Evolutionary conservation across 108 stramenopile species (phyloP).

Genomic region (Schizochytrium sp.): DNA sequence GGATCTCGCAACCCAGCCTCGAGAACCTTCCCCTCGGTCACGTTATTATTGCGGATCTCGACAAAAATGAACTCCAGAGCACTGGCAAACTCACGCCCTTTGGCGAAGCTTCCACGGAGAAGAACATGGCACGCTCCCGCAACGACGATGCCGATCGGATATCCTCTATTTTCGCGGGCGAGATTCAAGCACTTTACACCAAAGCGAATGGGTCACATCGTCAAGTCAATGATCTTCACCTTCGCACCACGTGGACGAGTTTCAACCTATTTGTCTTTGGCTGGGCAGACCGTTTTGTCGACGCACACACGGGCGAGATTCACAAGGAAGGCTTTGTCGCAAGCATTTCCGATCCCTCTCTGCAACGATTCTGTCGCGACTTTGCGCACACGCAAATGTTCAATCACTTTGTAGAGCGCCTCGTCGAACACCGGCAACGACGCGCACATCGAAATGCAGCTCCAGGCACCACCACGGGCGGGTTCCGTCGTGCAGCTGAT

Average conservation of each 20-base stretch:
- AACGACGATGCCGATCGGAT: background rate
- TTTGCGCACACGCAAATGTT: slow-evolving; percentile 16
- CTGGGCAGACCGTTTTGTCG: background rate
- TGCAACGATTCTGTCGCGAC: background rate
- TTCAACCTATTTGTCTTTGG: background rate
- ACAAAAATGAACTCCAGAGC: slow-evolving; percentile 7
- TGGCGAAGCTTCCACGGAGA: background rate
- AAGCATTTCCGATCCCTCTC: background rate
- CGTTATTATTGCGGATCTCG: background rate
- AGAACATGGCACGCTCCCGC: background rate
- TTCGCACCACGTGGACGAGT: background rate
- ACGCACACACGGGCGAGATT: background rate
- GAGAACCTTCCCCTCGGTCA: background rate
- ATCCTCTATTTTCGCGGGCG: background rate
- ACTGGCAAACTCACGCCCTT: background rate
- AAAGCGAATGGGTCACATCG: background rate
- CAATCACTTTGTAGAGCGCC: background rate
- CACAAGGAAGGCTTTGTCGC: background rate
- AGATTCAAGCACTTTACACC: background rate
- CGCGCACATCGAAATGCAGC: background rate
- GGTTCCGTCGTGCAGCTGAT: background rate
- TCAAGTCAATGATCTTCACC: background rate
- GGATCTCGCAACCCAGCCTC: background rate
- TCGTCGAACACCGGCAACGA: background rate
- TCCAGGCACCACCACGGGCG: background rate